phyloP scores from a whole-genome alignment of 2,329 filamentous ascomycete genomes.

The Paecilomyces dactylethromorphus region DNA sequence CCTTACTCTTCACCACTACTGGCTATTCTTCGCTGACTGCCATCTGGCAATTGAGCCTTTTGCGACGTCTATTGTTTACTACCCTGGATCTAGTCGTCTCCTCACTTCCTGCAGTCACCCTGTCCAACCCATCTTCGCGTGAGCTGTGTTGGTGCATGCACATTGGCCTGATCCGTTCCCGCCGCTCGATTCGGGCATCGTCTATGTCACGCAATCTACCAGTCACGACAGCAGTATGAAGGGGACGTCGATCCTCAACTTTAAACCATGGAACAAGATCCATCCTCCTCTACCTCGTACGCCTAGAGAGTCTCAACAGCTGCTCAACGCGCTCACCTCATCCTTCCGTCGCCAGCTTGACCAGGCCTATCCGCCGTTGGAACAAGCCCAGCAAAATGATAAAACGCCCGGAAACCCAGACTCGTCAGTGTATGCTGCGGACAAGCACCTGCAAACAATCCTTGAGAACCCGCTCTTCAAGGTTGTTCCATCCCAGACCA shows the following conservation, averaged over 20 bases:
- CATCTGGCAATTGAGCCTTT: background rate
- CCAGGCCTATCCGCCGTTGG: slow-evolving; percentile 44
- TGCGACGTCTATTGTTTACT: too few relatives aligned
- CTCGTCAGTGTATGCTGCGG: slow-evolving; percentile 26
- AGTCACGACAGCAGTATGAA: slow-evolving; percentile 41
- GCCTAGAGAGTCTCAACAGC: slow-evolving; percentile 51
- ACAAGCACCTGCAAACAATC: slow-evolving; percentile 31
- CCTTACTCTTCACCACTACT: slow-evolving; percentile 12
- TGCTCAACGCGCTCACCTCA: slow-evolving; percentile 54
- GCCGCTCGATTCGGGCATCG: slow-evolving; percentile 4
- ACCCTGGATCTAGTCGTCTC: background rate
- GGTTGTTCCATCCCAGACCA: slow-evolving; percentile 23
- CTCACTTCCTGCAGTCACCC: slow-evolving; percentile 4
- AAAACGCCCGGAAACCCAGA: slow-evolving; percentile 15
- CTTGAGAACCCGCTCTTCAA: slow-evolving; percentile 37
- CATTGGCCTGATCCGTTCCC: background rate
- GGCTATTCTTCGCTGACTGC: slow-evolving; percentile 6
- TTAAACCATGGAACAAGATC: slow-evolving; percentile 49
- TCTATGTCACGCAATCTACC: slow-evolving; percentile 1
- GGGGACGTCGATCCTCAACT: slow-evolving; percentile 39
- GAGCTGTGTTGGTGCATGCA: background rate
- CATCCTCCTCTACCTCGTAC: slow-evolving; percentile 47
- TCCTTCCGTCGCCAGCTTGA: slow-evolving; percentile 61
- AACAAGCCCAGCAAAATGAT: slow-evolving; percentile 11
- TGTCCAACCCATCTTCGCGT: background rate